Evolutionary conservation across 352 stramenopile species (phyloP).

Genomic region (Phytophthora megakarya): DNA sequence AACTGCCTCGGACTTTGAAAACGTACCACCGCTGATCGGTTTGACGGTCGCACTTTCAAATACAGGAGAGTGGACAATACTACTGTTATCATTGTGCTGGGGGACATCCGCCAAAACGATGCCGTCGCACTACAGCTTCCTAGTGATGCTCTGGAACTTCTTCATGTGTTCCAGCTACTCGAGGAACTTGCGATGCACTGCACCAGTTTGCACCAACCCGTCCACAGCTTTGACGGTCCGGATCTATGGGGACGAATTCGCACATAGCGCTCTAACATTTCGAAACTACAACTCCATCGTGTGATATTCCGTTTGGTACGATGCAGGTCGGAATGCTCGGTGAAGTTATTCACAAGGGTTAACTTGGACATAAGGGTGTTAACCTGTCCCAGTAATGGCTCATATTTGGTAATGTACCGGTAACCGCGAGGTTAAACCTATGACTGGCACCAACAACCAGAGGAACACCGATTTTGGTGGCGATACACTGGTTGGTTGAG

Average conservation of each 20-base stretch:
- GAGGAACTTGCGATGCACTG: conserved; percentile 26
- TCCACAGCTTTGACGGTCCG: conserved; percentile 5
- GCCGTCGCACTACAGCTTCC: not conserved
- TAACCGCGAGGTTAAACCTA: not conserved
- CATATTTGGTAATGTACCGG: not conserved
- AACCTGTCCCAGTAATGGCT: not conserved
- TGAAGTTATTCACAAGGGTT: no score
- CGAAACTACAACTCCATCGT: conserved; percentile 1
- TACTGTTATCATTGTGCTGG: no score
- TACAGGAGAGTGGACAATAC: no score
- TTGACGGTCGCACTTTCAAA: not conserved
- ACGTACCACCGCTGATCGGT: not conserved
- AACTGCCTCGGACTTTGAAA: not conserved
- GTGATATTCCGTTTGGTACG: no score
- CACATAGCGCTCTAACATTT: not conserved
- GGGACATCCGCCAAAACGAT: not conserved
- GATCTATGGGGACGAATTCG: not conserved
- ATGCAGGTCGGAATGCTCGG: no score
- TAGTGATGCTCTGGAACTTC: conserved; percentile 20
- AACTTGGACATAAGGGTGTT: no score
- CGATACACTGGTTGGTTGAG: no score
- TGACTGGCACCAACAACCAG: conserved; percentile 3
- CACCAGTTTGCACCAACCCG: not conserved
- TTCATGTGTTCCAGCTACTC: conserved; percentile 27
- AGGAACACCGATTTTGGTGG: not conserved